phyloP scores from a whole-genome alignment of 768 basidiomycete genomes.

The Suillus lakei region DNA sequence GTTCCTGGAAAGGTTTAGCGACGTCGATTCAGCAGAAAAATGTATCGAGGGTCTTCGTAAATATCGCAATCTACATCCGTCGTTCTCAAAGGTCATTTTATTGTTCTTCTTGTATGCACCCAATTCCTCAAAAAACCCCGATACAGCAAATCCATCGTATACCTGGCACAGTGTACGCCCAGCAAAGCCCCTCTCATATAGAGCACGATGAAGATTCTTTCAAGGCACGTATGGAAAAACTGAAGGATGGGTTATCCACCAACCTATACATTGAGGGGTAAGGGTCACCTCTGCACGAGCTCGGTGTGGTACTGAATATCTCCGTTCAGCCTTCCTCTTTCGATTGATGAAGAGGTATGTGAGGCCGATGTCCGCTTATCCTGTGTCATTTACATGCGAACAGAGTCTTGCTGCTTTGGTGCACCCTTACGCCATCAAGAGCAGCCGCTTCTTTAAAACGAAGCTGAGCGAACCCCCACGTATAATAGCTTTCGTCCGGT shows the following conservation, averaged over 20 bases:
- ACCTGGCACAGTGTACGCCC: constrained; percentile 71
- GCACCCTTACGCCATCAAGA: constrained; percentile 72
- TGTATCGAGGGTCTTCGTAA: constrained; percentile 75
- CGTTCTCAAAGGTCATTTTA: constrained; percentile 75
- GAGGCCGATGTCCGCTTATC: background rate
- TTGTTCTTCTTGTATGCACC: background rate
- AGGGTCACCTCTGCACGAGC: constrained; percentile 15
- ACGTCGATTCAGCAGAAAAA: constrained; percentile 67
- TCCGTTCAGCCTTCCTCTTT: constrained; percentile 60
- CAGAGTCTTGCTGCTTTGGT: constrained; percentile 70
- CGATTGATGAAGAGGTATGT: constrained; percentile 67
- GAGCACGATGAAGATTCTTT: constrained; percentile 50
- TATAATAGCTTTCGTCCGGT: constrained; percentile 86
- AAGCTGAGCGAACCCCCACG: constrained; percentile 75
- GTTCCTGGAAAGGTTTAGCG: constrained; percentile 58
- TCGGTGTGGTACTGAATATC: constrained; percentile 11
- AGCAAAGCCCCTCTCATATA: constrained; percentile 29
- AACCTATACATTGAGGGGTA: constrained; percentile 85
- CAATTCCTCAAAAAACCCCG: constrained; percentile 9
- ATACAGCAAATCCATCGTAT: constrained; percentile 77
- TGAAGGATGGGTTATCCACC: constrained; percentile 68
- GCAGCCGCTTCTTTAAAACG: constrained; percentile 81
- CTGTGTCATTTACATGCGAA: background rate
- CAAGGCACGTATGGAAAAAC: constrained; percentile 80
- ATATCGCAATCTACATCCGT: constrained; percentile 81